Evolutionary conservation across 495 filamentous ascomycete genomes (phyloP).

Genomic region (Cercophora sp.): DNA sequence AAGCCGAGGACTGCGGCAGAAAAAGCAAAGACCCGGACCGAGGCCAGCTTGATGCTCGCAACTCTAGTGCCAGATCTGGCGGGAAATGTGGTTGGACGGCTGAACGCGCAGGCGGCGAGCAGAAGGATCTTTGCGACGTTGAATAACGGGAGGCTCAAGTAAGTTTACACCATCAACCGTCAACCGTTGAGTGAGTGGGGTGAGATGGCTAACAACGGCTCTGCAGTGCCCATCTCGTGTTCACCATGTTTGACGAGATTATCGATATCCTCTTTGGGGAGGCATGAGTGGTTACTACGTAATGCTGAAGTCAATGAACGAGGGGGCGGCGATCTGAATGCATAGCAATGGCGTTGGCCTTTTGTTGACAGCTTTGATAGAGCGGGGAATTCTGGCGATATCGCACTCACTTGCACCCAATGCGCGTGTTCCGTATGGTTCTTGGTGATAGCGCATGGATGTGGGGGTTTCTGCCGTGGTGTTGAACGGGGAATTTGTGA

Average conservation of each 20-base stretch:
- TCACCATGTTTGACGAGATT: conserved; percentile 76
- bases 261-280: conserved; percentile 67
- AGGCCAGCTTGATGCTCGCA: conserved; percentile 75
- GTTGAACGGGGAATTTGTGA: too few species aligned
- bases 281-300: conserved; percentile 14
- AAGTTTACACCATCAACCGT: conserved; percentile 26
- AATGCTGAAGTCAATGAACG: background rate
- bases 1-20: conserved; percentile 59
- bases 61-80: conserved; percentile 79
- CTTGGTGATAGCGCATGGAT: too few species aligned
- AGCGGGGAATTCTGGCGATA: too few species aligned
- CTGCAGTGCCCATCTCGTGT: conserved; percentile 67
- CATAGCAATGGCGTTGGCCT: conserved; percentile 14
- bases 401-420: too few species aligned
- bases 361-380: too few species aligned
- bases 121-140: conserved; percentile 75
- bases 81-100: conserved; percentile 76
- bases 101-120: conserved; percentile 80
- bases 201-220: conserved; percentile 11
- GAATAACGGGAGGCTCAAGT: conserved; percentile 74
- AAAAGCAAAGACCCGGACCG: conserved; percentile 64
- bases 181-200: too few species aligned
- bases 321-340: conserved; percentile 1
- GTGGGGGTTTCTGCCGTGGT: too few species aligned
- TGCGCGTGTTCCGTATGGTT: too few species aligned